phyloP scores from a whole-genome alignment of 768 basidiomycete genomes.

The Cubamyces sp. region DNA sequence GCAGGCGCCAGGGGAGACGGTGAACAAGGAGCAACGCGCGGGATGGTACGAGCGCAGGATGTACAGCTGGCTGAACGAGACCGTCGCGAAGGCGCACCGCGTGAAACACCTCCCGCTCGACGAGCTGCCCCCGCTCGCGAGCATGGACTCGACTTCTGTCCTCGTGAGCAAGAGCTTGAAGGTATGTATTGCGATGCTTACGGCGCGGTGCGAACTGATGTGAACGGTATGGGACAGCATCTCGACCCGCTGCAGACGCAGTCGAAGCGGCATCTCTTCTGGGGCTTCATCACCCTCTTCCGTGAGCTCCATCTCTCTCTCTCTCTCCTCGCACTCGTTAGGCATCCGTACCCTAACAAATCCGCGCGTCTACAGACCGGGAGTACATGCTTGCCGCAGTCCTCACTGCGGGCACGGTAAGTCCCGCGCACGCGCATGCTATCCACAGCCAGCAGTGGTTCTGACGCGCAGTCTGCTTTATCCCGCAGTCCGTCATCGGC shows the following conservation, averaged over 20 bases:
- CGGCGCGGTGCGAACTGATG: slow-evolving; percentile 27
- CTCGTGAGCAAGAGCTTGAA: slow-evolving; percentile 37
- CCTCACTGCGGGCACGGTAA: slow-evolving; percentile 15
- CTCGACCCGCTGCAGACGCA: slow-evolving; percentile 42
- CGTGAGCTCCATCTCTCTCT: slow-evolving; percentile 9
- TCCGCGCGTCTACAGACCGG: slow-evolving; percentile 2
- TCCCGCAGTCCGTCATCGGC: slow-evolving; percentile 3
- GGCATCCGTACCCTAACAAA: too few species aligned
- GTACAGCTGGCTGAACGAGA: slow-evolving; percentile 56
- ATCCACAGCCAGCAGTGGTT: neutral
- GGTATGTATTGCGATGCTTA: slow-evolving; percentile 26
- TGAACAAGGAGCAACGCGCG: slow-evolving; percentile 34
- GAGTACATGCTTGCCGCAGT: slow-evolving; percentile 20
- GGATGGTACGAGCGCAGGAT: slow-evolving; percentile 37
- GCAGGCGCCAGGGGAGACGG: neutral
- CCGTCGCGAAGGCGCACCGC: slow-evolving; percentile 46
- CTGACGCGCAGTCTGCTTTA: neutral
- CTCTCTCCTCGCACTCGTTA: neutral
- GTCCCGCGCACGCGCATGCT: slow-evolving; percentile 1
- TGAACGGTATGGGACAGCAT: slow-evolving; percentile 27
- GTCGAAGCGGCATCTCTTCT: slow-evolving; percentile 35
- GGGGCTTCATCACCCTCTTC: slow-evolving; percentile 30
- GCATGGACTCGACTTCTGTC: slow-evolving; percentile 41
- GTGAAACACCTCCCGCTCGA: slow-evolving; percentile 46
- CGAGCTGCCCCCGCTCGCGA: slow-evolving; percentile 49